phyloP scores from a whole-genome alignment of 2,329 filamentous ascomycete genomes.

The Cladosporium sp. region DNA sequence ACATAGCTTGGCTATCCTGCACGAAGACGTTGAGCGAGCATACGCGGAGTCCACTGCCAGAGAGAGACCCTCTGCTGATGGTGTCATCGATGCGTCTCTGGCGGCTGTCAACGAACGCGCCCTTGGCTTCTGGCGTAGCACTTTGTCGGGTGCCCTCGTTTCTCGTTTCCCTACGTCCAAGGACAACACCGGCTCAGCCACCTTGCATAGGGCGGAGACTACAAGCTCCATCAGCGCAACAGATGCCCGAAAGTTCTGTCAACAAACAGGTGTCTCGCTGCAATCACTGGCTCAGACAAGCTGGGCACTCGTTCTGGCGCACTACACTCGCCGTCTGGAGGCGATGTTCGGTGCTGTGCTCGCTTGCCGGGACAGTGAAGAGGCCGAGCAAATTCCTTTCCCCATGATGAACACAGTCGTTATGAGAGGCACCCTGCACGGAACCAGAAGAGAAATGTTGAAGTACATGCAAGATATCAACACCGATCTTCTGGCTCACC shows the following conservation, averaged over 20 bases:
- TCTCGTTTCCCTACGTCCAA: conserved; percentile 36
- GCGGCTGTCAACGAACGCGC: conserved; percentile 45
- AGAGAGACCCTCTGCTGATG: conserved; percentile 47
- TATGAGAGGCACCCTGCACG: conserved; percentile 68
- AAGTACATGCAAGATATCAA: conserved; percentile 69
- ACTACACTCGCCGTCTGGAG: conserved; percentile 61
- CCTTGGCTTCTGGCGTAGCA: conserved; percentile 65
- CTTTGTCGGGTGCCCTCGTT: conserved; percentile 52
- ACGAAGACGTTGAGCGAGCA: conserved; percentile 63
- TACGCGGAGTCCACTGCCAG: conserved; percentile 43
- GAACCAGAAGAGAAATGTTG: conserved; percentile 60
- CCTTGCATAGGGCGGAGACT: conserved; percentile 43
- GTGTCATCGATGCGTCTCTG: conserved; percentile 54
- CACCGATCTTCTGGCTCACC: conserved; percentile 62
- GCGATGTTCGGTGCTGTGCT: conserved; percentile 79
- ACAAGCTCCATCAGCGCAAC: conserved; percentile 40
- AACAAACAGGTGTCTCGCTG: conserved; percentile 61
- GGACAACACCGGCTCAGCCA: background rate
- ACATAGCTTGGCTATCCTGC: conserved; percentile 72
- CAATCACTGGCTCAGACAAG: conserved; percentile 73
- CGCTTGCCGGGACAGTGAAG: conserved; percentile 75
- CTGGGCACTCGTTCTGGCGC: conserved; percentile 69
- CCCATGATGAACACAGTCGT: conserved; percentile 91
- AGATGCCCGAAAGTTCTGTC: conserved; percentile 59
- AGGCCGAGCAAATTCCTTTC: conserved; percentile 66